Conservation (phyloP, 2,329 filamentous ascomycete species). For the Cladobotryum mycophilum region DNA sequence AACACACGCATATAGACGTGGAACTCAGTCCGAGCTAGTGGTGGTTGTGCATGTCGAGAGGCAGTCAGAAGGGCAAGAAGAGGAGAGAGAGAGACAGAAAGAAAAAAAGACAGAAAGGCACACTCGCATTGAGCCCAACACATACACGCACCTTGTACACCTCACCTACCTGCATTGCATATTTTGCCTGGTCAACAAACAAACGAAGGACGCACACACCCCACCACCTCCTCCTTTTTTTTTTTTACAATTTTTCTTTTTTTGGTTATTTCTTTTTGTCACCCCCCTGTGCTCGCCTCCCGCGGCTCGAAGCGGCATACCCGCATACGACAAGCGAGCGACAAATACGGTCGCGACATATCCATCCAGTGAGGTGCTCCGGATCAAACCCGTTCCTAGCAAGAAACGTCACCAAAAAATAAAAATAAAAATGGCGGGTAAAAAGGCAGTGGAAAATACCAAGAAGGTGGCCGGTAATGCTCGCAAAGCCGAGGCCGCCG, state of each 20-base stretch:
- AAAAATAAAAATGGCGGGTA: conserved; percentile 63
- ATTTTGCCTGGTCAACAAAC: too few relatives aligned
- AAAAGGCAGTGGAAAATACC: conserved; percentile 70
- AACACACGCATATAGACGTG: too few relatives aligned
- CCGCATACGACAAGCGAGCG: conserved; percentile 2
- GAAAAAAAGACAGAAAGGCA: too few relatives aligned
- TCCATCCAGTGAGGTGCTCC: background rate
- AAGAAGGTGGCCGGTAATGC: conserved; percentile 91
- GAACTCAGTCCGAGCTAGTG: too few relatives aligned
- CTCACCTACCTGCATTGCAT: too few relatives aligned
- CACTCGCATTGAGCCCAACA: too few relatives aligned
- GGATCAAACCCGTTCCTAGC: background rate
- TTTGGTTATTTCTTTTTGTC: conserved; percentile 1
- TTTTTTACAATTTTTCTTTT: conserved; percentile 1
- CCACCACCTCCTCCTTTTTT: conserved; percentile 2
- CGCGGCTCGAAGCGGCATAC: conserved; percentile 3
- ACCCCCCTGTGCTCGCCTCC: background rate
- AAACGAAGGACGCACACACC: background rate
- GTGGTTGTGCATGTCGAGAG: too few relatives aligned
- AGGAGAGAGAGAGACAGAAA: too few relatives aligned
- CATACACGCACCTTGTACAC: too few relatives aligned
- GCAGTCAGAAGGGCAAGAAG: too few relatives aligned
- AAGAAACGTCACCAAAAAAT: conserved; percentile 6
- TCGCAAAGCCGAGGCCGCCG: conserved; percentile 83
- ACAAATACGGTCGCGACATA: background rate